phyloP scores from a whole-genome alignment of 1,284 basidiomycete species.

The Exsudoporus floridanus region DNA sequence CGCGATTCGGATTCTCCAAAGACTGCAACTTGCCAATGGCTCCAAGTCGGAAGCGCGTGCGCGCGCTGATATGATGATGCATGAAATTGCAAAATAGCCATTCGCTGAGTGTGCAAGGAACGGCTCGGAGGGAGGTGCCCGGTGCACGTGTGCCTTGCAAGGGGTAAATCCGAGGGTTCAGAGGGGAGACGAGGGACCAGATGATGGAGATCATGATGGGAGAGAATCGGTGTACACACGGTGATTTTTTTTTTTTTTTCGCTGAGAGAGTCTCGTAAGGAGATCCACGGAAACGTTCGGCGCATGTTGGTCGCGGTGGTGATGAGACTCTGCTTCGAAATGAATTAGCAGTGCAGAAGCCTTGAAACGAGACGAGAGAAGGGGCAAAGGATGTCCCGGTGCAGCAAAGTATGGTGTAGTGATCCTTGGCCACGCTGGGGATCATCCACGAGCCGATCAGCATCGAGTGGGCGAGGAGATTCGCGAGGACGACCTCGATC shows the following conservation, averaged over 20 bases:
- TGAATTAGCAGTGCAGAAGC: slow-evolving; percentile 6
- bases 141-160: not conserved
- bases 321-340: not conserved
- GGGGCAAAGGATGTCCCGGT: not conserved
- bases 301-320: slow-evolving; percentile 4
- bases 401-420: not conserved
- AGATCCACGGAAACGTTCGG: slow-evolving; percentile 7
- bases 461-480: slow-evolving; percentile 3
- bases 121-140: not conserved
- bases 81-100: no score
- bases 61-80: not conserved
- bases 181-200: not conserved
- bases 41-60: not conserved
- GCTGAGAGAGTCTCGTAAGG: slow-evolving; percentile 6
- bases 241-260: not conserved
- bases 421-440: slow-evolving; percentile 9
- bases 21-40: no score
- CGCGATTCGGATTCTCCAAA: not conserved
- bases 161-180: not conserved
- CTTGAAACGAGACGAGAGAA: not conserved
- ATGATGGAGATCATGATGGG: not conserved
- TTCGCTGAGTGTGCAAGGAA: not conserved
- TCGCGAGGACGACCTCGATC: slow-evolving; percentile 3
- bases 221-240: not conserved
- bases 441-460: slow-evolving; percentile 6